Base-by-base conservation (phyloP, 345 rosid genomes). In the Heritiera fomes region DNA sequence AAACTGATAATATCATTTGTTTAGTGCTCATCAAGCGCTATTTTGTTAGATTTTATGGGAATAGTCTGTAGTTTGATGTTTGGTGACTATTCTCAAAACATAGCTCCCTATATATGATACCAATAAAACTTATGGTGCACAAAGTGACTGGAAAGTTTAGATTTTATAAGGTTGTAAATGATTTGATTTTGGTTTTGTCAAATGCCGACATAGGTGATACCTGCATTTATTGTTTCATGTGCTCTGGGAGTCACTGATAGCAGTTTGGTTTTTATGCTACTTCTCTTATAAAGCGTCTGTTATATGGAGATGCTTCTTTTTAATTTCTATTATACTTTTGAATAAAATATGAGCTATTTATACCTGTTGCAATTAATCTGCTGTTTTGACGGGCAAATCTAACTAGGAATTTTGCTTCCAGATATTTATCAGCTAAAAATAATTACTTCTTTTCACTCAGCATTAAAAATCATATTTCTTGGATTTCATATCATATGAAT, bases 111-210 rank as follows among this genome's bases (percentile, higher is more conserved):
- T 23, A 70, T 43, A 67, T 28, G 11, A 13, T 43, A 10, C 10
- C 23, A 23, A 12, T 46, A 11, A 23, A 69, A 20, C 43, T 71
- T 30, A 50, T 30, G 60, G 28, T 30, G 75, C 23, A 11, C 41
- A 50, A 71, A 50, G 75, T 71, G 75, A 30, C 45, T 15, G 75
- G 45, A 15, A 30, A 14, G 8, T 71, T 52, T 55, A 50, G 60
- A 71, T 71, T 71, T 71, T 69, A 38, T 69, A 23, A 46, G 73
- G 17, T 28, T 71, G 20, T 28, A 52, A 50, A 52, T 30, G 61
- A 8, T 71, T 32, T 71, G 32, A 50, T 71, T 69, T 71, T 71
- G 43, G 75, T 32, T 34, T 52, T 71, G 60, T 50, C 28, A 71
- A 71, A 17, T 32, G 60, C 15, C 14, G 8, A 8, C 28, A 71